Evolutionary conservation across 2,329 filamentous ascomycete genomes (phyloP).

Genomic region (Diaporthe ilicicola): DNA sequence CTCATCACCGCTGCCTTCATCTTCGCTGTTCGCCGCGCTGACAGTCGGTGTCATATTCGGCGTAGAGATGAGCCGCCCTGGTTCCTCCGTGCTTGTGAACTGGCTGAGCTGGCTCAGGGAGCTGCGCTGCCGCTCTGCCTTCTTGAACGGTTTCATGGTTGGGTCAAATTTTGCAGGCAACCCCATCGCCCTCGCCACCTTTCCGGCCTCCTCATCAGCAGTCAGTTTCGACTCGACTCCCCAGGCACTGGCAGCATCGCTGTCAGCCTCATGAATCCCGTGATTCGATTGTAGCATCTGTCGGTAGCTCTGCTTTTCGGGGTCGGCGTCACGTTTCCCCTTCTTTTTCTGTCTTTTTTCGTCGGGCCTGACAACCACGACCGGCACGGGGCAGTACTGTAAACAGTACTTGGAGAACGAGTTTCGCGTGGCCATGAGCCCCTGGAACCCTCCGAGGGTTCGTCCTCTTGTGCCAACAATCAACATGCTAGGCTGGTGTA

Average conservation of each 20-base stretch:
- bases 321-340: slow-evolving; percentile 81
- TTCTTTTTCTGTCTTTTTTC: slow-evolving; percentile 92
- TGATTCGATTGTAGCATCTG: slow-evolving; percentile 75
- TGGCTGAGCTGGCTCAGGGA: slow-evolving; percentile 36
- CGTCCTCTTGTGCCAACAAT: slow-evolving; percentile 89
- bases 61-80: slow-evolving; percentile 34
- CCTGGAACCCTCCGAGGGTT: slow-evolving; percentile 85
- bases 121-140: slow-evolving; percentile 34
- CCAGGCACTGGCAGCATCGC: slow-evolving; percentile 60
- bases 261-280: slow-evolving; percentile 67
- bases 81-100: slow-evolving; percentile 33
- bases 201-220: slow-evolving; percentile 70
- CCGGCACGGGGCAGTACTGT: slow-evolving; percentile 91
- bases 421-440: slow-evolving; percentile 78
- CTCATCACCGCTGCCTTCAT: slow-evolving; percentile 34
- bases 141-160: slow-evolving; percentile 65
- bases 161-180: slow-evolving; percentile 70
- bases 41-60: slow-evolving; percentile 33
- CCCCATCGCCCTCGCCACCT: slow-evolving; percentile 69
- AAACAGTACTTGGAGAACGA: slow-evolving; percentile 95
- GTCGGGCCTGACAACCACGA: slow-evolving; percentile 88
- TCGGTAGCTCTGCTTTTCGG: slow-evolving; percentile 77
- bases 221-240: slow-evolving; percentile 64
- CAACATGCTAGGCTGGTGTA: slow-evolving; percentile 90
- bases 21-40: slow-evolving; percentile 37